A percentile compares a stretch with the other conserved stretches of the same genome.
Evolutionary conservation across 805 yeast species (phyloP).

Genomic region (Saturnispora silvae): DNA sequence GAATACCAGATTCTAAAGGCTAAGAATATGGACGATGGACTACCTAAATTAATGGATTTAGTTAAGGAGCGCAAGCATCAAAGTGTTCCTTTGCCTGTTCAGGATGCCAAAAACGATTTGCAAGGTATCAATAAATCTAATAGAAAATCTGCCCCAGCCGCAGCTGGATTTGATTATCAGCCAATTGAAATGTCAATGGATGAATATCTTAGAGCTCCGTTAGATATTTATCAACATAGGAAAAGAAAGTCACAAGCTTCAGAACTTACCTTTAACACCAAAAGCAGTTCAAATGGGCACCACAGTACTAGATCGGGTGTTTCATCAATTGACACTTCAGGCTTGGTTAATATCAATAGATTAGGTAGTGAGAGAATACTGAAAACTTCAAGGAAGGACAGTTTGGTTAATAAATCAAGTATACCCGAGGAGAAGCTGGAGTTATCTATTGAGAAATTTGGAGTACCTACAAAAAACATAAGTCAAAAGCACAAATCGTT

Average conservation of each 20-base stretch:
- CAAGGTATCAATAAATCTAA: constrained; percentile 2
- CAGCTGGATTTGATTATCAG: constrained; percentile 6
- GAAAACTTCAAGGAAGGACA: constrained; percentile 8
- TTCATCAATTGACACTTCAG: constrained; percentile 9
- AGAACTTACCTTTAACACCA: constrained; percentile 1
- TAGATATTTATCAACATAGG: constrained; percentile 10
- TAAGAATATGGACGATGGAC: constrained; percentile 1
- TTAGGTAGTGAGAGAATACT: constrained; percentile 2
- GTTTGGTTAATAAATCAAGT: background rate
- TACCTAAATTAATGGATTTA: background rate
- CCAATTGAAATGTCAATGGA: constrained; percentile 10
- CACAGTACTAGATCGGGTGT: constrained; percentile 4
- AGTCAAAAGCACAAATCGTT: constrained; percentile 1
- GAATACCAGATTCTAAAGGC: constrained; percentile 11
- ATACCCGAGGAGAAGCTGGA: constrained; percentile 4
- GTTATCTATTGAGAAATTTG: constrained; percentile 5
- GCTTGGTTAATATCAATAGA: constrained; percentile 1
- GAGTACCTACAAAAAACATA: background rate
- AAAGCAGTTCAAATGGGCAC: background rate
- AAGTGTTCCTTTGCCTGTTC: constrained; percentile 8
- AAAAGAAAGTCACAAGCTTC: constrained; percentile 5
- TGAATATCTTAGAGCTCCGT: constrained; percentile 12
- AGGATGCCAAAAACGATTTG: background rate
- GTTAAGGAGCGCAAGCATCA: constrained; percentile 1
- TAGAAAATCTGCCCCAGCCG: constrained; percentile 12